A percentile compares a stretch with the other conserved stretches of the same genome.
These are phyloP conservation scores for Circinella umbellata DNA, from an alignment of 371 early-diverging fungal species.

Conservation along the genomic window DNA sequence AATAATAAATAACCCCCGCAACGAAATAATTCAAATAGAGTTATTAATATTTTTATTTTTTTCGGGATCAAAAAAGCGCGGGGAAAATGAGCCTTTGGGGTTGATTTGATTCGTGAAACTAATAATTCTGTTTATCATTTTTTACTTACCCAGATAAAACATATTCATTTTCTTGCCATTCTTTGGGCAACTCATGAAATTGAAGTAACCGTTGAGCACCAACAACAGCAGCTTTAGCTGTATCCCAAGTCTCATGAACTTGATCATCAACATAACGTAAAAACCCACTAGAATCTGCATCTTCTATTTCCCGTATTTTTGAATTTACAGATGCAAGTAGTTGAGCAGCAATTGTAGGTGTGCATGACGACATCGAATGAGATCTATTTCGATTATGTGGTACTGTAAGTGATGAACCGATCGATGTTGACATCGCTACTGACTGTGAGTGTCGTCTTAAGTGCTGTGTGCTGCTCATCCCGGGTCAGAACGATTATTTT, in stretches of 20 bases:
- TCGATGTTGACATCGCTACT: constrained; percentile 17
- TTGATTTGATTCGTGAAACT: constrained; percentile 5
- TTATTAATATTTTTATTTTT: neutral
- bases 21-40: neutral
- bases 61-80: constrained; percentile 2
- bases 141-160: constrained; percentile 57
- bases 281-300: constrained; percentile 36
- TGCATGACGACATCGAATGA: constrained; percentile 25
- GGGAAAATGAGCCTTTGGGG: constrained; percentile 1
- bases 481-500: neutral
- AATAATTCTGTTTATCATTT: no score
- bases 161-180: constrained; percentile 74
- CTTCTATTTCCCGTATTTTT: constrained; percentile 39
- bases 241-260: constrained; percentile 55
- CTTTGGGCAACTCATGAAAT: constrained; percentile 66
- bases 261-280: constrained; percentile 49
- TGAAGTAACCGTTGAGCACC: constrained; percentile 64
- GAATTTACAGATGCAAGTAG: constrained; percentile 45
- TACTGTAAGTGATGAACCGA: constrained; percentile 12
- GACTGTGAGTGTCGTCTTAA: constrained; percentile 30
- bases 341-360: constrained; percentile 39
- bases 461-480: constrained; percentile 12
- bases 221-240: constrained; percentile 57
- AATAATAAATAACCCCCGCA: constrained; percentile 2
- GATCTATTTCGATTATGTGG: constrained; percentile 26